These are phyloP conservation scores for Populus hybrid DNA, from an alignment of 441 rosid genomes.

Conservation along the genomic window DNA sequence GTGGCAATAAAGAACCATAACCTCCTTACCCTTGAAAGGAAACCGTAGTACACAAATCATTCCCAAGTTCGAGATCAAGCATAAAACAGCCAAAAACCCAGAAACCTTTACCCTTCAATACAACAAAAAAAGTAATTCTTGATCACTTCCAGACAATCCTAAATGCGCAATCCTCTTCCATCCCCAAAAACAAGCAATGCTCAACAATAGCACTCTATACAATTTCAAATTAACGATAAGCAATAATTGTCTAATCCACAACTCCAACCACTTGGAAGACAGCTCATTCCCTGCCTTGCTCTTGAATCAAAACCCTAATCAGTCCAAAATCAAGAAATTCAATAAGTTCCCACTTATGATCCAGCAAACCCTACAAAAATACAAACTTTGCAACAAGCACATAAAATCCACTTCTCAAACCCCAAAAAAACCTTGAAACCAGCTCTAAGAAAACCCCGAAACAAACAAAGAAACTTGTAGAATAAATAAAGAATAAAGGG, in stretches of 20 bases:
- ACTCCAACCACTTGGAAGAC: constrained; percentile 21
- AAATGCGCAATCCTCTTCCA: constrained; percentile 43
- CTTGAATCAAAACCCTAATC: constrained; percentile 29
- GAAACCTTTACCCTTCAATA: constrained; percentile 13
- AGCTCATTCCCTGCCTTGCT: constrained; percentile 19
- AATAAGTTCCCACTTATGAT: constrained; percentile 27
- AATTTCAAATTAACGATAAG: constrained; percentile 17
- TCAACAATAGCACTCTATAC: constrained; percentile 15
- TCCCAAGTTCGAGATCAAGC: constrained; percentile 24
- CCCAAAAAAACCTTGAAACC: neutral
- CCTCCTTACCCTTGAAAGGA: constrained; percentile 24
- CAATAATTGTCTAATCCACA: constrained; percentile 21
- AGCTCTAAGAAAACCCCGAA: constrained; percentile 1
- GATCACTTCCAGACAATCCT: constrained; percentile 19
- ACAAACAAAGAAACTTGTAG: neutral
- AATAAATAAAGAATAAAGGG: neutral
- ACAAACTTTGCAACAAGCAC: constrained; percentile 20
- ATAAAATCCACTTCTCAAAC: constrained; percentile 13
- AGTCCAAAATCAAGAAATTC: constrained; percentile 29
- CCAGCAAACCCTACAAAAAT: constrained; percentile 35
- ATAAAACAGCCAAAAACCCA: constrained; percentile 11
- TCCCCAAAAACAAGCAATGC: constrained; percentile 26
- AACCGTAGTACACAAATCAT: constrained; percentile 27
- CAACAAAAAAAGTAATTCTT: constrained; percentile 11
- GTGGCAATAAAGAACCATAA: constrained; percentile 26